Percentiles rank a stretch among this genome's conserved stretches.
phyloP scores from a whole-genome alignment of 2,329 filamentous ascomycete genomes.

The Rosellinia necatrix region DNA sequence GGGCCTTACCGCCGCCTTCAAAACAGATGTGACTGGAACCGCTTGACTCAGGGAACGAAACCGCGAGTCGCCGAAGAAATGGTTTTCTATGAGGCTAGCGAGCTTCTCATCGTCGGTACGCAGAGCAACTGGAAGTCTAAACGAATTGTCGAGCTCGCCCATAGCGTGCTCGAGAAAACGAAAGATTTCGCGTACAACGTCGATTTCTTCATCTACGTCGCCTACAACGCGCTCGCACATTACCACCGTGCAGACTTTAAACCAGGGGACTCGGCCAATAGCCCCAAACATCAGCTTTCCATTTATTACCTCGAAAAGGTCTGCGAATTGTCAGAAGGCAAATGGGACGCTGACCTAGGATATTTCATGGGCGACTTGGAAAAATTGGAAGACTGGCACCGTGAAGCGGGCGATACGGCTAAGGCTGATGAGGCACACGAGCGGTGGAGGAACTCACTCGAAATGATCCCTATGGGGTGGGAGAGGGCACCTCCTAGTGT shows the following conservation, averaged over 20 bases:
- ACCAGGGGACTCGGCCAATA: constrained; percentile 22
- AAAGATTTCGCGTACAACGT: constrained; percentile 36
- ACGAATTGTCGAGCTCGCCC: constrained; percentile 32
- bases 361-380: constrained; percentile 38
- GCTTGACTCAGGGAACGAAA: constrained; percentile 30
- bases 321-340: constrained; percentile 35
- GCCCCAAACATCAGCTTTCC: constrained; percentile 30
- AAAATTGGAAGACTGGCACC: constrained; percentile 36
- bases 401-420: constrained; percentile 34
- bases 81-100: constrained; percentile 35
- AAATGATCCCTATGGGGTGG: constrained; percentile 35
- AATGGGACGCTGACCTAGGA: constrained; percentile 38
- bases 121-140: constrained; percentile 34
- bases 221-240: constrained; percentile 34
- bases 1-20: constrained; percentile 37
- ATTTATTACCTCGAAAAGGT: constrained; percentile 35
- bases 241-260: constrained; percentile 34
- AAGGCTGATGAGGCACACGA: constrained; percentile 30
- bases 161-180: constrained; percentile 35
- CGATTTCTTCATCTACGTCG: constrained; percentile 38
- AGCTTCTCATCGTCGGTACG: constrained; percentile 35
- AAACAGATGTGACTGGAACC: constrained; percentile 35
- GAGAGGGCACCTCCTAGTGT: constrained; percentile 27
- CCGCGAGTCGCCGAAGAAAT: constrained; percentile 34
- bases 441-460: constrained; percentile 34